Evolutionary conservation across 176 grass and related monocot genomes (phyloP).

Genomic region (Puya raimondii): DNA sequence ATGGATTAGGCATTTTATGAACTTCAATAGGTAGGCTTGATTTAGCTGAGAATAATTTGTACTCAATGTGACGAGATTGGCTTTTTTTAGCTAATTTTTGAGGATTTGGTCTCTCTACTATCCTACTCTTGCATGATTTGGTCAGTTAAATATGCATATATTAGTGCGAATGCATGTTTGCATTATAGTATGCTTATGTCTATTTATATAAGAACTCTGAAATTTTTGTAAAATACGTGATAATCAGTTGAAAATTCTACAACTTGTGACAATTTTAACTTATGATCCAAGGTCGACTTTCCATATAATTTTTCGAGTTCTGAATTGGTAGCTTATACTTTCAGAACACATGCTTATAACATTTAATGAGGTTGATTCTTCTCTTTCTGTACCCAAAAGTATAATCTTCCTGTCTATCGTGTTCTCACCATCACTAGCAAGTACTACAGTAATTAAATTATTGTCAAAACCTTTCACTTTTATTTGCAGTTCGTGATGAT

Average conservation of each 20-base stretch:
- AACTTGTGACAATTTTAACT: no score
- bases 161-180: not conserved
- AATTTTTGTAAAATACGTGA: no score
- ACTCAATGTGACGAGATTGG: no score
- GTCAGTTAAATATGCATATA: not conserved
- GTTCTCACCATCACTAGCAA: not conserved
- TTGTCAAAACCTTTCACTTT: not conserved
- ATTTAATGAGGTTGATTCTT: no score
- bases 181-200: not conserved
- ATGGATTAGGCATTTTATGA: not conserved
- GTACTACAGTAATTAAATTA: not conserved
- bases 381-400: not conserved
- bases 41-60: not conserved
- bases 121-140: not conserved
- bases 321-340: not conserved
- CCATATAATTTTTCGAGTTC: not conserved
- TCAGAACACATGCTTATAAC: not conserved
- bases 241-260: no score
- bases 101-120: not conserved
- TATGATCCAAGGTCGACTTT: no score
- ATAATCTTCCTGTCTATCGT: not conserved
- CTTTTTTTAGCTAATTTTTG: not conserved
- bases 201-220: not conserved
- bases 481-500: conserved; percentile 3
- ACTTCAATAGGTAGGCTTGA: not conserved